Base-by-base conservation (phyloP, 768 basidiomycete species). In the Inosperma sp. region DNA sequence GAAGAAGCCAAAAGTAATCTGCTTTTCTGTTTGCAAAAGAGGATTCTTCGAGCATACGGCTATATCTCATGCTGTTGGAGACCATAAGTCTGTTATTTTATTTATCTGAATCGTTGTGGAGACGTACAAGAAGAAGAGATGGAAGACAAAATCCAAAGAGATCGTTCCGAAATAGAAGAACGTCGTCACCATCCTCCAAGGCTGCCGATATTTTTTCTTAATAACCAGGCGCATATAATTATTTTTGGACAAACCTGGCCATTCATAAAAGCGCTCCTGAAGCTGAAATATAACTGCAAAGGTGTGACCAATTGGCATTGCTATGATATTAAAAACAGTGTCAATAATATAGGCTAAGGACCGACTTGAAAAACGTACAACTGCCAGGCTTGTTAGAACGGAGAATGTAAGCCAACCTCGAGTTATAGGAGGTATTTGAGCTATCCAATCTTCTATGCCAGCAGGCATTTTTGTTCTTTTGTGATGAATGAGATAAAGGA, bases 111-210 rank as follows among this genome's bases (percentile, higher is more conserved):
- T 25, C 12, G 31, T 35, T 47, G 37, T 46, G 12, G 37, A 22
- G 7, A 73, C 93, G 67, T 64, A 95, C 95, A 99, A 96, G 77
- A 98, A 99, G 76, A 97, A 97, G 47, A 99, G 77, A 66, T 98
- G 95, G 69, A 98, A 96, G 52, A 95, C 78, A 59, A 97, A 92
- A 67, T 98, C 95, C 17, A 98, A 72, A 4, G 88, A 92, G 62
- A 98, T 82, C 1, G 86, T 80, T 9, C 95, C 96, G 69, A 97
- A 98, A 70, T 94, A 99, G 61, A 93, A 86, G 77, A 98, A 98
- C 9, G 88, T 95, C 23, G 93, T 94, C 34, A 86, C 67, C 39
- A 83, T 78, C 23, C 95, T 80, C 93, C 93, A 97, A 57, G 84
- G 76, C 92, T 96, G 50, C 30, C 42, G 21, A 35, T 31, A 26